These are phyloP conservation scores for Sphagnum tenellum DNA, from an alignment of 225 moss, liverwort and hornwort genomes.

Conservation along the genomic window DNA sequence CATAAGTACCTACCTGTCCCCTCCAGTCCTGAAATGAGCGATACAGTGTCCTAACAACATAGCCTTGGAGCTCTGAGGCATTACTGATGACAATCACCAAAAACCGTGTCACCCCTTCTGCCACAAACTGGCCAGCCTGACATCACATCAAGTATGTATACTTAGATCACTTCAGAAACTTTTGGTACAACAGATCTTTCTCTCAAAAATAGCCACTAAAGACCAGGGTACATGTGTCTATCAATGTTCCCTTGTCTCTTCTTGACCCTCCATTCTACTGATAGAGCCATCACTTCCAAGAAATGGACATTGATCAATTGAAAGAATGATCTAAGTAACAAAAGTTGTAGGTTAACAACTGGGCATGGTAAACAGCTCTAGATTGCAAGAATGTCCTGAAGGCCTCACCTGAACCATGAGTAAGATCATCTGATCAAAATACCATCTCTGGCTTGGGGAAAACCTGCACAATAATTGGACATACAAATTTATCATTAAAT, in stretches of 20 bases:
- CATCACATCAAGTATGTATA: slow-evolving; percentile 4
- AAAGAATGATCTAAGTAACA: no score
- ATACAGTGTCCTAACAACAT: slow-evolving; percentile 62
- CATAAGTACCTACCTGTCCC: slow-evolving; percentile 52
- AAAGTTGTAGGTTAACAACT: no score
- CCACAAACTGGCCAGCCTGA: slow-evolving; percentile 71
- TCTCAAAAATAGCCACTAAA: no score
- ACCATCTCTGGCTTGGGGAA: slow-evolving; percentile 82
- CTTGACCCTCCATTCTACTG: no score
- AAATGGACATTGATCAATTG: background rate
- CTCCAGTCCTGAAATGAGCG: slow-evolving; percentile 56
- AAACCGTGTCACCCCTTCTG: slow-evolving; percentile 59
- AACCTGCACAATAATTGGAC: slow-evolving; percentile 39
- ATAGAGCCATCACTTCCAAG: background rate
- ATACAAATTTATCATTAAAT: no score
- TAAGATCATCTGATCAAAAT: slow-evolving; percentile 80
- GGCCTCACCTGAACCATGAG: slow-evolving; percentile 72
- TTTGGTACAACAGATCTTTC: no score
- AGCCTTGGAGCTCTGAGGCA: slow-evolving; percentile 77
- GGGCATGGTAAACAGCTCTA: background rate
- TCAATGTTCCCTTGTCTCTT: no score
- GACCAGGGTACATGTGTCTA: no score
- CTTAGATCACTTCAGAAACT: no score
- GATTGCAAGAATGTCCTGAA: background rate
- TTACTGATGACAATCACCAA: slow-evolving; percentile 69